A percentile compares a stretch with the other conserved stretches of the same genome.
Evolutionary conservation across 2,329 filamentous ascomycete species (phyloP).

Genomic region (Immersiporthe knoxdaviesiana): DNA sequence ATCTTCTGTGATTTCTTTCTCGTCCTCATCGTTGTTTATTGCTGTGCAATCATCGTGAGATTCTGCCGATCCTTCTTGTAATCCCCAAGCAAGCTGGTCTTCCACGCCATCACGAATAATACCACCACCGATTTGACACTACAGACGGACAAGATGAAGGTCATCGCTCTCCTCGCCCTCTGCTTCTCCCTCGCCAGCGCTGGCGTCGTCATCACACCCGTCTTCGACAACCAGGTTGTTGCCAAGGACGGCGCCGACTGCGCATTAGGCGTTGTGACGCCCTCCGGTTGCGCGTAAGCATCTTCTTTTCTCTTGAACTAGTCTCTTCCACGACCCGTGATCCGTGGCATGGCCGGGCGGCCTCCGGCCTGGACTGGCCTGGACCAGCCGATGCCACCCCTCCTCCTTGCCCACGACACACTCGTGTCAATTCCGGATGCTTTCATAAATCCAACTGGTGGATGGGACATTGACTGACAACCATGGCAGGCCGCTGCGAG

Average conservation of each 20-base stretch:
- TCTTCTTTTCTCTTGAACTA: not conserved
- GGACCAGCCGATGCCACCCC: too few species aligned
- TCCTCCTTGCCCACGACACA: not conserved
- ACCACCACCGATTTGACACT: not conserved
- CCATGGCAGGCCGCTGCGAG: constrained; percentile 19
- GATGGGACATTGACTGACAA: not conserved
- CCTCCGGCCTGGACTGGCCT: not conserved
- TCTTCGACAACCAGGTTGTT: constrained; percentile 56
- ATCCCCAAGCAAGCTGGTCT: constrained; percentile 17
- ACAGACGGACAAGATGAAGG: constrained; percentile 46
- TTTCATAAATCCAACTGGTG: not conserved
- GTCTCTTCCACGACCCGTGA: not conserved
- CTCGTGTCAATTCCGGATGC: not conserved
- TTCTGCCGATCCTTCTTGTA: not conserved
- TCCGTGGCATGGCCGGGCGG: not conserved
- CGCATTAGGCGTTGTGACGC: constrained; percentile 59
- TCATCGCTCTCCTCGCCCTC: constrained; percentile 45
- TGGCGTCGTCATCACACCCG: constrained; percentile 59
- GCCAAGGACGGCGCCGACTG: constrained; percentile 53
- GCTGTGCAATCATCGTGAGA: constrained; percentile 4
- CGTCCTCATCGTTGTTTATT: not conserved
- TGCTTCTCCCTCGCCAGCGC: constrained; percentile 53
- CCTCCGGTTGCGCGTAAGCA: constrained; percentile 60
- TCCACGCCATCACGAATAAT: not conserved
- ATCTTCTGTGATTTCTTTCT: not conserved